Percentiles rank a stretch among this genome's conserved stretches.
Conservation (phyloP, 495 filamentous ascomycete species). For the Penicillium daleae region DNA sequence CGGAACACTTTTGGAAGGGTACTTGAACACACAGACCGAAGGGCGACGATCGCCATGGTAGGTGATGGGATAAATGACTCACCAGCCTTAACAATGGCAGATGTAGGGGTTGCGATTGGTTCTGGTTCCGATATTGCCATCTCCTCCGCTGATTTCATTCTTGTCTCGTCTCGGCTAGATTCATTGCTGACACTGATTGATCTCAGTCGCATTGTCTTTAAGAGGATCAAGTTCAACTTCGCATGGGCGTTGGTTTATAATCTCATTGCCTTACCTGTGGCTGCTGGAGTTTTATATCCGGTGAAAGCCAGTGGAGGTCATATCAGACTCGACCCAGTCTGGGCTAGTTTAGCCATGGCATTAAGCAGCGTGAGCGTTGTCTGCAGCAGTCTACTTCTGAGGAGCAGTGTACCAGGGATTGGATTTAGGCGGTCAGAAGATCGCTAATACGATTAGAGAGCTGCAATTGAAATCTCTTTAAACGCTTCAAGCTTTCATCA, state of each 20-base stretch:
- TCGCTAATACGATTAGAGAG: neutral
- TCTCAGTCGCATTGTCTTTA: slow-evolving; percentile 61
- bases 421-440: slow-evolving; percentile 2
- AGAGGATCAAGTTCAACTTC: slow-evolving; percentile 73
- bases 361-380: slow-evolving; percentile 69
- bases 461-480: neutral
- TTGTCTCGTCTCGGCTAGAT: slow-evolving; percentile 60
- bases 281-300: slow-evolving; percentile 68
- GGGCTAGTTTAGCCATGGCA: slow-evolving; percentile 73
- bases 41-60: slow-evolving; percentile 9
- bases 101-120: slow-evolving; percentile 6
- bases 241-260: slow-evolving; percentile 74
- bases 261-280: slow-evolving; percentile 62
- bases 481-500: neutral
- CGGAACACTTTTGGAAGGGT: neutral
- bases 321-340: slow-evolving; percentile 60
- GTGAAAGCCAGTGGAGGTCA: slow-evolving; percentile 41
- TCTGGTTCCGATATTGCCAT: slow-evolving; percentile 7
- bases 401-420: slow-evolving; percentile 44
- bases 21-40: neutral
- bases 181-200: slow-evolving; percentile 62
- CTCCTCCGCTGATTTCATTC: slow-evolving; percentile 60
- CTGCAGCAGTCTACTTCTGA: slow-evolving; percentile 57
- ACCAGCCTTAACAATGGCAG: slow-evolving; percentile 4
- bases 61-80: slow-evolving; percentile 8